A percentile compares a stretch with the other conserved stretches of the same genome.
Conservation (phyloP, 257 asterid species). For the Forsythia viridissima region DNA sequence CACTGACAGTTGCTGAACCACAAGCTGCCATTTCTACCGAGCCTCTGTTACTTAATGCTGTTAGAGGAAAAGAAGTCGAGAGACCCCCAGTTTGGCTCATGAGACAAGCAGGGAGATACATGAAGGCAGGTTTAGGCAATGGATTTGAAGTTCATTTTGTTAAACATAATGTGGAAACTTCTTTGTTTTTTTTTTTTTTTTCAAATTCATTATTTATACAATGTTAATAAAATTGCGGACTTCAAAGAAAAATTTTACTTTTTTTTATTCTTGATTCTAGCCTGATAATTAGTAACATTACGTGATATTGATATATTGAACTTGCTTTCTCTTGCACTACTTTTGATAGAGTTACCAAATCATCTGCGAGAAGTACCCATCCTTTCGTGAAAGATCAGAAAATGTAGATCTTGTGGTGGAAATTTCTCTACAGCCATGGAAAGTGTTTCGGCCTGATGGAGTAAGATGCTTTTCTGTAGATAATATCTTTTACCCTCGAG, state of each 20-base stretch:
- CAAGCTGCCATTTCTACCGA: slow-evolving; percentile 67
- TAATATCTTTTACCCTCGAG: neutral
- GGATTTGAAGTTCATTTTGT: neutral
- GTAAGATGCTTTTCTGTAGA: slow-evolving; percentile 44
- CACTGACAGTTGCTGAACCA: slow-evolving; percentile 90
- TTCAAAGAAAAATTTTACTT: neutral
- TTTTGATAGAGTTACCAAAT: slow-evolving; percentile 80
- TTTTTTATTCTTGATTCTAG: neutral
- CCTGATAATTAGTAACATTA: neutral
- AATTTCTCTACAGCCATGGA: slow-evolving; percentile 97
- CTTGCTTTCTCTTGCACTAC: slow-evolving; percentile 26
- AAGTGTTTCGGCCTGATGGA: slow-evolving; percentile 94
- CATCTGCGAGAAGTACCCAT: slow-evolving; percentile 92
- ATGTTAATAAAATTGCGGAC: neutral
- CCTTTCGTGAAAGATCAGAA: slow-evolving; percentile 97
- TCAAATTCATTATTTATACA: neutral
- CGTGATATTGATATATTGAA: slow-evolving; percentile 29
- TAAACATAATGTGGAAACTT: neutral
- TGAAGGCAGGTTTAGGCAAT: slow-evolving; percentile 90
- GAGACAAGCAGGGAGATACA: slow-evolving; percentile 99
- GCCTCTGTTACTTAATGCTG: slow-evolving; percentile 87
- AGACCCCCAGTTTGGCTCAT: slow-evolving; percentile 99
- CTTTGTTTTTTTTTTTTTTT: neutral
- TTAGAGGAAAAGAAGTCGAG: slow-evolving; percentile 84
- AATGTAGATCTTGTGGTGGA: slow-evolving; percentile 99